A percentile compares a stretch with the other conserved stretches of the same genome.
Evolutionary conservation across 2,329 filamentous ascomycete genomes (phyloP).

Genomic region (Cladophialophora psammophila): DNA sequence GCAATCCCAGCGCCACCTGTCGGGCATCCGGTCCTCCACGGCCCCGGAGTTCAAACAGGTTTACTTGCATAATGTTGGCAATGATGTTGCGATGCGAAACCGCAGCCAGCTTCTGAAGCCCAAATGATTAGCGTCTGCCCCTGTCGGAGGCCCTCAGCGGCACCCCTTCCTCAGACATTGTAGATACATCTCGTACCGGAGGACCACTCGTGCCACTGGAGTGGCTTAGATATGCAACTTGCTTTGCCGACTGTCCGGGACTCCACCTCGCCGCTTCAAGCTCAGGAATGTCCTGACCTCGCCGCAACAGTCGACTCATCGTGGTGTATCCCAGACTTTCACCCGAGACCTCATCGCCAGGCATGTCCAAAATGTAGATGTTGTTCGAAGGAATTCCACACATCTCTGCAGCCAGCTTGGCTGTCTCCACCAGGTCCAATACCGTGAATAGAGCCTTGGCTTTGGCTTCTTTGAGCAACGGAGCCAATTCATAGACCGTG

Average conservation of each 20-base stretch:
- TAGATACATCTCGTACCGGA: slow-evolving; percentile 60
- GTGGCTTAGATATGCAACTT: slow-evolving; percentile 78
- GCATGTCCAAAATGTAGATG: slow-evolving; percentile 74
- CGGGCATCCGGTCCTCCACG: slow-evolving; percentile 12
- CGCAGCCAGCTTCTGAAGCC: slow-evolving; percentile 72
- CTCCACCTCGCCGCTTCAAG: slow-evolving; percentile 51
- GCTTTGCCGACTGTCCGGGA: slow-evolving; percentile 58
- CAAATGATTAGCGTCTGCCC: neutral
- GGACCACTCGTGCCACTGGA: slow-evolving; percentile 81
- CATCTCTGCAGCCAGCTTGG: slow-evolving; percentile 69
- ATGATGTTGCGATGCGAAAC: slow-evolving; percentile 78
- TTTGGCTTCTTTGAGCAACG: slow-evolving; percentile 73
- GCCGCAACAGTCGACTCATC: slow-evolving; percentile 69
- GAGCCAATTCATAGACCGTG: slow-evolving; percentile 71
- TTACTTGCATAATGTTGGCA: slow-evolving; percentile 63
- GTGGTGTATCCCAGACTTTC: slow-evolving; percentile 60
- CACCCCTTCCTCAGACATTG: neutral
- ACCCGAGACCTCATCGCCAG: slow-evolving; percentile 47
- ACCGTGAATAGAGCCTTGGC: slow-evolving; percentile 77
- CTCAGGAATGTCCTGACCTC: slow-evolving; percentile 58
- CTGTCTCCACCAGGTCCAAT: slow-evolving; percentile 67
- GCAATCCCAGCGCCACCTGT: slow-evolving; percentile 69
- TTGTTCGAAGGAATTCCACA: slow-evolving; percentile 68
- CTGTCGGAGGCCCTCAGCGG: neutral
- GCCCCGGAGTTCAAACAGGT: slow-evolving; percentile 54